phyloP scores from a whole-genome alignment of 371 early-diverging fungal genomes.

The Mortierella sp. region DNA sequence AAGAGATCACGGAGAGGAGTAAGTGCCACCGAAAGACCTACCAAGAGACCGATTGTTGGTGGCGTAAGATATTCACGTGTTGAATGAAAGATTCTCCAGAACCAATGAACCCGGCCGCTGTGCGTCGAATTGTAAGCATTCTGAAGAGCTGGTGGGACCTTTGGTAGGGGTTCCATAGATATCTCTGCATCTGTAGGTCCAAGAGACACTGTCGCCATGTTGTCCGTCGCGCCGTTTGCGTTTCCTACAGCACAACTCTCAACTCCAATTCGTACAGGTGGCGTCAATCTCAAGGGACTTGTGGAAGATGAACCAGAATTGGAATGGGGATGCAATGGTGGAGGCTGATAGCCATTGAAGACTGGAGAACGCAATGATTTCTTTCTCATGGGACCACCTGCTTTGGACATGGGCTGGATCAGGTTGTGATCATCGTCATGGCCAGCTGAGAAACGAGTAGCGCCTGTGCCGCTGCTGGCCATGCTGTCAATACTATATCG shows the following conservation, averaged over 20 bases:
- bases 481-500: conserved; percentile 46
- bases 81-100: conserved; percentile 34
- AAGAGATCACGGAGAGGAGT: conserved; percentile 59
- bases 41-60: conserved; percentile 56
- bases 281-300: conserved; percentile 13
- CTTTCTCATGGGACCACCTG: background rate
- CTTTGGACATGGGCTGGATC: conserved; percentile 4
- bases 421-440: conserved; percentile 33
- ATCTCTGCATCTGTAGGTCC: background rate
- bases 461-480: conserved; percentile 42
- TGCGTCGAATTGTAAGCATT: conserved; percentile 27
- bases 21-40: conserved; percentile 61
- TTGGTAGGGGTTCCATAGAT: conserved; percentile 18
- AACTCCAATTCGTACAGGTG: background rate
- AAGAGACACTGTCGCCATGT: conserved; percentile 26
- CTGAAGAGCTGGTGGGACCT: conserved; percentile 36
- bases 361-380: conserved; percentile 20
- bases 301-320: conserved; percentile 8
- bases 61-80: conserved; percentile 56
- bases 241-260: background rate
- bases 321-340: conserved; percentile 12
- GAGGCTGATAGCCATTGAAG: conserved; percentile 30
- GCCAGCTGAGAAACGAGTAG: conserved; percentile 27
- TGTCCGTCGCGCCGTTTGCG: background rate
- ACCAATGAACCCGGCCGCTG: conserved; percentile 9